Percentiles rank a stretch among this genome's conserved stretches.
Conservation (phyloP, 2,329 filamentous ascomycete genomes). For the Xylaria sp. region DNA sequence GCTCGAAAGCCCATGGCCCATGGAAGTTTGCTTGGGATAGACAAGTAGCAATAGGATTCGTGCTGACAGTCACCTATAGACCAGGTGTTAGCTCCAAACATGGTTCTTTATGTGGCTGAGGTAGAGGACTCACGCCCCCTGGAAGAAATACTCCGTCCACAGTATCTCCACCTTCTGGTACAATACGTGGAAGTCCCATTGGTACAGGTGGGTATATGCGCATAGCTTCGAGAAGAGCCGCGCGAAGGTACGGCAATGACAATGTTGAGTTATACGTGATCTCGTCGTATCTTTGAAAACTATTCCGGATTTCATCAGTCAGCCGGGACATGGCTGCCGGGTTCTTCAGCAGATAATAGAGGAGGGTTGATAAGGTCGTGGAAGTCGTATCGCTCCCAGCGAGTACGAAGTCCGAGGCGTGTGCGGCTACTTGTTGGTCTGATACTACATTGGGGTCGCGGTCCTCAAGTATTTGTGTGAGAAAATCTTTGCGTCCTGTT, state of each 20-base stretch:
- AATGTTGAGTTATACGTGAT: background rate
- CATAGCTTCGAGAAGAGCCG: background rate
- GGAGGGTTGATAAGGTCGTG: constrained; percentile 1
- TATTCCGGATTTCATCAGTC: constrained; percentile 5
- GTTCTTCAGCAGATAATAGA: constrained; percentile 5
- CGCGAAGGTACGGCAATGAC: constrained; percentile 9
- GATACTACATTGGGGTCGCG: background rate
- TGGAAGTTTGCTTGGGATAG: constrained; percentile 19
- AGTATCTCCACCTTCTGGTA: constrained; percentile 17
- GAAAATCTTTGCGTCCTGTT: background rate
- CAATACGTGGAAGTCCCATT: constrained; percentile 9
- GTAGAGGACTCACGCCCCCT: constrained; percentile 3
- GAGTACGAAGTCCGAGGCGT: constrained; percentile 4
- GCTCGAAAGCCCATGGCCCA: constrained; percentile 29
- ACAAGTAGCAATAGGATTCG: background rate
- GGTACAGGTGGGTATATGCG: constrained; percentile 15
- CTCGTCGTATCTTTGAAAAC: background rate
- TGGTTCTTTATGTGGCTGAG: too few species aligned
- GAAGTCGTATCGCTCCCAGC: constrained; percentile 28
- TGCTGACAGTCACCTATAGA: background rate
- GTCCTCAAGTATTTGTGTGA: background rate
- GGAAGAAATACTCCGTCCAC: constrained; percentile 7
- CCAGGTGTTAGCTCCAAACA: background rate
- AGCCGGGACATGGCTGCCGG: background rate
- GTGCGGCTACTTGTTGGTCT: background rate